Evolutionary conservation across 2,329 filamentous ascomycete species (phyloP), one percentile per base, ranked within the genome.

Genomic region (Sporothrix variecibatus): DNA sequence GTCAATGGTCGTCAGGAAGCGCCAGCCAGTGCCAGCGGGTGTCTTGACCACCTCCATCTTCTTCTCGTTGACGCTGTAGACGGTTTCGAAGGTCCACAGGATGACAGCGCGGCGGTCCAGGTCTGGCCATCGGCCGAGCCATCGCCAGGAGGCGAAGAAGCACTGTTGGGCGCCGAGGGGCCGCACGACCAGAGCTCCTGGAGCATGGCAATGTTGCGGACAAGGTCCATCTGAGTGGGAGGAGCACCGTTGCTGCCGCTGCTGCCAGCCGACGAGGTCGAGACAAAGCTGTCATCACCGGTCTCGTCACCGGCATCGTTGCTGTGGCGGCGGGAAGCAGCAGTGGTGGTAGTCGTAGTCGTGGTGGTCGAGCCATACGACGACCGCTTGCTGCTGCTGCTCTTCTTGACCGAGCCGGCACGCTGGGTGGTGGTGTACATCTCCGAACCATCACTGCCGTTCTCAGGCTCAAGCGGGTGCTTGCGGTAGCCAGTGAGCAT

Each of bases 131-230:
- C 56, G 26, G 23, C 43, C 1, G 69, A n/a, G 64, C 46, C 49
- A 31, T 34, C 31, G 56, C 26, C 56, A 26, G 56, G 69, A 26
- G 49, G 75, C 28, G 79, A 80, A 82, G 72, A 28, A 17, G 62
- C 15, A 23, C n/a, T 65, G 20, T 38, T 65, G 62, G 68, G 9
- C 15, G 77, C 67, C 17, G 85, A 84, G 6, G 85, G 85, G 3
- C 87, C 81, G 15, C 84, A 82, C 3, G 88, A 91, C 85, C 87
- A 90, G 49, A 91, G 85, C 82, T 91, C 90, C 80, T 92, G 90
- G 80, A 90, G 89, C 89, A 91, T 91, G 79, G 88, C 88, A 64
- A 91, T 88, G 80, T 87, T 87, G 76, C 86, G 84, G 71, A 91
- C 85, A 73, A 90, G 84, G 60, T 90, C 87, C 78, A 87, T 87